Conservation (phyloP, 352 stramenopile species). For the Pythium phragmitis region DNA sequence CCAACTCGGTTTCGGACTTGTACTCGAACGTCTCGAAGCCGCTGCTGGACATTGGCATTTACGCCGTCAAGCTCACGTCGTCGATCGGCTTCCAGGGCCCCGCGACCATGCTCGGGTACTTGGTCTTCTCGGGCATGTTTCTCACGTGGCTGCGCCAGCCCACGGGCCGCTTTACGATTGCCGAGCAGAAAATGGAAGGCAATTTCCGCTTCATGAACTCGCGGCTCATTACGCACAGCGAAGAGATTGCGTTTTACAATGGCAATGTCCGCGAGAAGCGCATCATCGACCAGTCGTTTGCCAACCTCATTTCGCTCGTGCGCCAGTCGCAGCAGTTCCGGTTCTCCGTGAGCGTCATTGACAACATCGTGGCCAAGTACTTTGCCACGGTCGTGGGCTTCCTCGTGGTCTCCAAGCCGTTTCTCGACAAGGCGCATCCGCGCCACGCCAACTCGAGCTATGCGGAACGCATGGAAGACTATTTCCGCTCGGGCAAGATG, state of each 20-base stretch:
- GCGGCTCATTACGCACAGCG: conserved; percentile 84
- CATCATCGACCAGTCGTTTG: conserved; percentile 75
- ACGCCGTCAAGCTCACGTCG: conserved; percentile 59
- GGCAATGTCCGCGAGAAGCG: conserved; percentile 83
- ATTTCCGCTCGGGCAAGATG: conserved; percentile 86
- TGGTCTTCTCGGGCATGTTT: conserved; percentile 45
- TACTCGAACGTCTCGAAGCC: conserved; percentile 90
- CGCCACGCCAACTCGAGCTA: conserved; percentile 61
- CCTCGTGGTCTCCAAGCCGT: conserved; percentile 71
- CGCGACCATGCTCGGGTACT: conserved; percentile 57
- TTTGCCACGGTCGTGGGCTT: conserved; percentile 84
- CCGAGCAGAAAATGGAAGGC: conserved; percentile 80
- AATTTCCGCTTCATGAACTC: conserved; percentile 89
- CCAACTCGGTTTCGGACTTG: conserved; percentile 79
- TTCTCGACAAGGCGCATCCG: conserved; percentile 57
- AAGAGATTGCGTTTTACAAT: conserved; percentile 92
- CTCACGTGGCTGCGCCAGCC: conserved; percentile 51
- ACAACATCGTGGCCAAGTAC: conserved; percentile 89
- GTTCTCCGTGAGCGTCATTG: conserved; percentile 77
- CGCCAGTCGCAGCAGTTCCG: conserved; percentile 83
- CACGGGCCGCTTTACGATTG: conserved; percentile 80
- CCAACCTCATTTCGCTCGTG: conserved; percentile 57
- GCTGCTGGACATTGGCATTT: conserved; percentile 82
- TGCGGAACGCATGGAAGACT: conserved; percentile 81
- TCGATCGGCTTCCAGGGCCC: conserved; percentile 77